A percentile compares a stretch with the other conserved stretches of the same genome.
Conservation (phyloP, 805 yeast species). For the Kodamaea lidongshanica region DNA sequence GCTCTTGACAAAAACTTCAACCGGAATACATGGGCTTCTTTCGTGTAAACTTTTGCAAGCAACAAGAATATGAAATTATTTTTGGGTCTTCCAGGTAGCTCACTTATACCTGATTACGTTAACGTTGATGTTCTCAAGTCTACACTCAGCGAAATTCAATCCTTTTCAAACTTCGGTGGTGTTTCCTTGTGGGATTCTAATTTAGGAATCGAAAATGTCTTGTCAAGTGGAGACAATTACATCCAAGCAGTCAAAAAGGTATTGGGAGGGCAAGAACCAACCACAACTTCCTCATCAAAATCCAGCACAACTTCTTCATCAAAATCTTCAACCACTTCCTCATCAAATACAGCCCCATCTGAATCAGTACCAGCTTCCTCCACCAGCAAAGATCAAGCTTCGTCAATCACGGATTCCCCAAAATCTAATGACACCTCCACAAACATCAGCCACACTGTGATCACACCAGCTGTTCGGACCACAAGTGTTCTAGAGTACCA, state of each 20-base stretch:
- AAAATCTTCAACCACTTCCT: no score
- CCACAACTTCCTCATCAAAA: no score
- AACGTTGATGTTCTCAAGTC: conserved; percentile 14
- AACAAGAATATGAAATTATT: conserved; percentile 27
- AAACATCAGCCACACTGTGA: no score
- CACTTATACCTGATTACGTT: no score
- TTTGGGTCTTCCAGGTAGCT: conserved; percentile 34
- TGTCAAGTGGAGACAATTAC: conserved; percentile 12
- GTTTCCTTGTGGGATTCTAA: conserved; percentile 31
- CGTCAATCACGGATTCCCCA: no score
- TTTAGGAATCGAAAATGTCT: conserved; percentile 12
- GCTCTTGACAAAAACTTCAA: conserved; percentile 24
- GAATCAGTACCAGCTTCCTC: no score
- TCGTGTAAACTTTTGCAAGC: conserved; percentile 23
- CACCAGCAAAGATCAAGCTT: no score
- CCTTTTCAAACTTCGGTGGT: conserved; percentile 29
- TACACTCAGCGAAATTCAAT: conserved; percentile 13
- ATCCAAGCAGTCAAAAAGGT: conserved; percentile 16
- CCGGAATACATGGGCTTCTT: conserved; percentile 31
- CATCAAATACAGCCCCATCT: no score
- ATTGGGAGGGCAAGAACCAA: no score
- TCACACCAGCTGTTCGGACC: conserved; percentile 29
- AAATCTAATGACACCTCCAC: background rate
- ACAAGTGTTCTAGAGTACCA: conserved; percentile 20
- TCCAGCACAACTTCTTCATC: no score